Conservation (phyloP, 2,329 filamentous ascomycete species). For the Metarhizium humberi region DNA sequence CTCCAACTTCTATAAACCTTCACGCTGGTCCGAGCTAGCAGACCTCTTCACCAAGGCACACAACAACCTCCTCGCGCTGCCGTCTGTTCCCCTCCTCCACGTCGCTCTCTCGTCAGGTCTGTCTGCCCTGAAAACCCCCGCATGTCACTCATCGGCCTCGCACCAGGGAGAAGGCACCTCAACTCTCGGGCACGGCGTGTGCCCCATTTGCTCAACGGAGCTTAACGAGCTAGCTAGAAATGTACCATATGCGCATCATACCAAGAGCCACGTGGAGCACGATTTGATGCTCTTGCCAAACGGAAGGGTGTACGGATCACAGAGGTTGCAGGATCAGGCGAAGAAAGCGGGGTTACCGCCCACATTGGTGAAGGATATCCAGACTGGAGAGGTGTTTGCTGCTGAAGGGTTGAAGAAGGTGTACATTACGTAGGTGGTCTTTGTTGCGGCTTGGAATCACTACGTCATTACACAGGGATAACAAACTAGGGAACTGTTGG, state of each 20-base stretch:
- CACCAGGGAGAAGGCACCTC: conserved; percentile 19
- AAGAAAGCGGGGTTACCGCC: conserved; percentile 63
- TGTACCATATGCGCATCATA: conserved; percentile 92
- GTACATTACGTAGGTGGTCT: conserved; percentile 61
- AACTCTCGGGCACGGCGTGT: conserved; percentile 63
- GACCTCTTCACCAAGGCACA: conserved; percentile 77
- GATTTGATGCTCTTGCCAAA: conserved; percentile 85
- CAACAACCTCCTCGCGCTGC: conserved; percentile 75
- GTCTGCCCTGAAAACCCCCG: conserved; percentile 89
- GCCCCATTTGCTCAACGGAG: conserved; percentile 92
- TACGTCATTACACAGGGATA: too few species aligned
- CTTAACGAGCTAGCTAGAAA: conserved; percentile 82
- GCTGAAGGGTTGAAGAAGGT: conserved; percentile 68
- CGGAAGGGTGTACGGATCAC: conserved; percentile 71
- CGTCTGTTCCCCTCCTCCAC: conserved; percentile 75
- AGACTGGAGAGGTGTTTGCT: conserved; percentile 59
- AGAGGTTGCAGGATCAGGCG: conserved; percentile 65
- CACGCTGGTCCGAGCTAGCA: conserved; percentile 69
- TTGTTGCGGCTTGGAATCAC: not conserved
- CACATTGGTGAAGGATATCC: conserved; percentile 67
- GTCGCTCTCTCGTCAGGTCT: conserved; percentile 85
- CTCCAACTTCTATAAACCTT: conserved; percentile 57
- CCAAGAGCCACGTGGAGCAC: conserved; percentile 82
- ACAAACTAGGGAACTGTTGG: not conserved
- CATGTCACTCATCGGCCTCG: conserved; percentile 66